Base-by-base conservation (phyloP, 768 basidiomycete genomes). In the Mrakia gelida region DNA sequence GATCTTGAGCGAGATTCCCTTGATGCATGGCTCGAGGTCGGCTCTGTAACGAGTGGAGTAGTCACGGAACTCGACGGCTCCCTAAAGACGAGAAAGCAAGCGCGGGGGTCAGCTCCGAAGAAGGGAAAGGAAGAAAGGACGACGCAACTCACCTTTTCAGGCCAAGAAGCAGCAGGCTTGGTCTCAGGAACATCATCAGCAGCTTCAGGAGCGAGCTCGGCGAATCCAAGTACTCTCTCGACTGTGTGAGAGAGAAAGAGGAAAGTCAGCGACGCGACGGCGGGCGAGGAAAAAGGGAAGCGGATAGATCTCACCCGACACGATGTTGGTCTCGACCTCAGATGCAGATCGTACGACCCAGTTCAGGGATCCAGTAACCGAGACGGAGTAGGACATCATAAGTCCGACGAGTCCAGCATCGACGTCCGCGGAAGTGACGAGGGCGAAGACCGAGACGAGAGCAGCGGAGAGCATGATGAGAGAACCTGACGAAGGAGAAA, bases 391-490 rank as follows among this genome's bases (percentile, higher is more conserved):
- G 0, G 91, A 91, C 80, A 95, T 84, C 32, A 95, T 91, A 79
- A 95, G 86, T 10, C 94, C 94, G 38, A 95, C 93, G 30, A 95
- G 86, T 0, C 93, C 94, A 5, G 93, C 92, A 85, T 95, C 92
- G 15, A 97, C 90, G 23, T 80, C 82, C 0, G 90, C 89, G 15
- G 88, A 91, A 11, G 91, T 90, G 52, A 90, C 85, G n/a, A 95
- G 87, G 0, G 92, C 91, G 13, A 86, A 83, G 80, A 94, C 86
- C 0, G 93, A 88, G 72, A 93, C 85, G 0, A 87, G 62, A 6
- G 91, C 91, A 1, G 92, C 90, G 15, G 90, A 86, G 72, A 94
- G 86, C 80, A 96, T 93, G 80, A 95, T 91, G 81, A 90, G 84
- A 11, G 91, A 88, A 21, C 94, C 49, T 52, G 49, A 21, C 16